Evolutionary conservation across 805 yeast genomes (phyloP).

Genomic region (Saturnispora sanitii): DNA sequence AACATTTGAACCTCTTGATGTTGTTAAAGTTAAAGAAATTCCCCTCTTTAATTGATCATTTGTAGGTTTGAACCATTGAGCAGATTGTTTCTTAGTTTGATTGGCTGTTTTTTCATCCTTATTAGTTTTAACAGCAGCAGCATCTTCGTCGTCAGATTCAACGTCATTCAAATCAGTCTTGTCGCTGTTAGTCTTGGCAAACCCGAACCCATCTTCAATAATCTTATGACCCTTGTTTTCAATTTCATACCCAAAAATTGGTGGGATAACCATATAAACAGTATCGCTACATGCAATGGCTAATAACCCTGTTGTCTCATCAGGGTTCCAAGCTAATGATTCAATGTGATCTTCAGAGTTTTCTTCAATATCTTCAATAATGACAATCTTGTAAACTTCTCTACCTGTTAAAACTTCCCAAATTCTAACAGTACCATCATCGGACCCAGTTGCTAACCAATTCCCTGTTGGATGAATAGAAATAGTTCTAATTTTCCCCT

Average conservation of each 20-base stretch:
- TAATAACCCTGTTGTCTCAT: slow-evolving; percentile 57
- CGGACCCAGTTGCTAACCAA: slow-evolving; percentile 97
- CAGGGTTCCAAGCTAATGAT: slow-evolving; percentile 85
- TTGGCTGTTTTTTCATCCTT: slow-evolving; percentile 11
- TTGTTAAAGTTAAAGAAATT: slow-evolving; percentile 60
- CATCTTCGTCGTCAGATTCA: slow-evolving; percentile 33
- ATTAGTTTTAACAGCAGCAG: slow-evolving; percentile 26
- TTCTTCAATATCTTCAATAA: slow-evolving; percentile 39
- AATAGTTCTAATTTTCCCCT: slow-evolving; percentile 69
- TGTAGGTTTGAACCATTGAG: slow-evolving; percentile 79
- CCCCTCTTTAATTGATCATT: slow-evolving; percentile 51
- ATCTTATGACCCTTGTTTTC: slow-evolving; percentile 72
- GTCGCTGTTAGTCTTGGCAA: slow-evolving; percentile 35
- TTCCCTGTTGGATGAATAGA: slow-evolving; percentile 83
- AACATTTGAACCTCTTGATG: slow-evolving; percentile 27
- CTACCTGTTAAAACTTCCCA: slow-evolving; percentile 97
- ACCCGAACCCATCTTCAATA: slow-evolving; percentile 90
- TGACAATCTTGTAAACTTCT: slow-evolving; percentile 62
- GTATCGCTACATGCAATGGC: slow-evolving; percentile 80
- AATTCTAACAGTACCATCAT: slow-evolving; percentile 90
- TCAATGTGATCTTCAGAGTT: slow-evolving; percentile 69
- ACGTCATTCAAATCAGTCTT: slow-evolving; percentile 24
- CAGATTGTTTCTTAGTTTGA: slow-evolving; percentile 38
- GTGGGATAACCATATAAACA: slow-evolving; percentile 75
- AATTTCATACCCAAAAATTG: slow-evolving; percentile 77